phyloP scores from a whole-genome alignment of 2,329 filamentous ascomycete genomes.

The Lachnellula subtilissima region DNA sequence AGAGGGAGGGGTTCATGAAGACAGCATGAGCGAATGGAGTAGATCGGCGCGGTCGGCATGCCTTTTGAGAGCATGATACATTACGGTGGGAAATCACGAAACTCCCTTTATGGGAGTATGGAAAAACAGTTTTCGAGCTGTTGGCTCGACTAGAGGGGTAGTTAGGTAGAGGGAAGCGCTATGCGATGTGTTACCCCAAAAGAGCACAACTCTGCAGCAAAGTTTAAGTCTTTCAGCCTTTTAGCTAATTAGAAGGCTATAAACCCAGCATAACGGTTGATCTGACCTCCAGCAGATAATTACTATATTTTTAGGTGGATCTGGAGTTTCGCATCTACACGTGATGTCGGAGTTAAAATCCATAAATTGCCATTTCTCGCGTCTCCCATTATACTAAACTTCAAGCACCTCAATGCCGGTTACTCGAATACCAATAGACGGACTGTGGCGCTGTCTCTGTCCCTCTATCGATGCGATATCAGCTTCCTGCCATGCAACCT shows the following conservation, averaged over 20 bases:
- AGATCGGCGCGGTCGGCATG: background rate
- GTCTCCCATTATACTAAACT: background rate
- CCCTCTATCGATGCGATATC: constrained; percentile 45
- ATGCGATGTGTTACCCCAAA: background rate
- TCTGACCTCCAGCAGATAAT: no score
- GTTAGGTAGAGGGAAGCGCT: background rate
- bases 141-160: background rate
- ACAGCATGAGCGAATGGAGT: background rate
- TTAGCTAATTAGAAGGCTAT: background rate
- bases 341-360: background rate
- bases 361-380: constrained; percentile 1
- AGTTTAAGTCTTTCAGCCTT: background rate
- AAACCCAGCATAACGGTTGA: background rate
- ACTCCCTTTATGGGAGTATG: background rate
- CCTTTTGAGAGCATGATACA: background rate
- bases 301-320: no score
- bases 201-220: background rate
- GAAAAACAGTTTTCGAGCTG: background rate
- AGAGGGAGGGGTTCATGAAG: constrained; percentile 25
- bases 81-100: background rate
- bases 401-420: constrained; percentile 29
- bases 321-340: background rate
- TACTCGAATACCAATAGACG: constrained; percentile 42
- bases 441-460: constrained; percentile 60
- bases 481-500: constrained; percentile 26